Evolutionary conservation across 192 early-diverging fungal species (phyloP), one percentile per base, ranked within the genome.

Genomic region (Dissophora globulifera): DNA sequence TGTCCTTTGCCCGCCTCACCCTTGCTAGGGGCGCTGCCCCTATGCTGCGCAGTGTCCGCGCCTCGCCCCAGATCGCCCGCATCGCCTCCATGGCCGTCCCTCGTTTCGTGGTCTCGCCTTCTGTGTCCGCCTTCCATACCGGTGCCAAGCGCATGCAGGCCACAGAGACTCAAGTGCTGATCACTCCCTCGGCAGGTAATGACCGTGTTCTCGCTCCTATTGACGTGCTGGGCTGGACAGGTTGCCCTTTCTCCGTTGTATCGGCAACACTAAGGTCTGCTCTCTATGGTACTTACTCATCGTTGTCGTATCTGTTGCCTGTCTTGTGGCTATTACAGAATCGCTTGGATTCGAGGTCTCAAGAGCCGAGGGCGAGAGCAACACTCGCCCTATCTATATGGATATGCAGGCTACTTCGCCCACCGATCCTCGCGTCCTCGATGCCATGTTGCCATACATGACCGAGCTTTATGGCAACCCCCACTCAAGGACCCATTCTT

Each of bases 341-440:
- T 82, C 84, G 0, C 71, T 89, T 6, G 87, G 87, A 0, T 89
- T 89, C 54, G 68, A 84, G 29, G 65, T 82, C 31, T 59, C 60
- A 2, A 30, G 60, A 41, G 69, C 85, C 6, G 64, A 80, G 30
- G 57, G 80, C n/a, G 26, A 48, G 10, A 35, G 69, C 45, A 67
- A 67, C 31, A 57, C 63, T 29, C 82, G 89, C 65, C 96, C 96
- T 12, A 93, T 98, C 78, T 98, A 98, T 63, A 88, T 98, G 50
- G 96, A 98, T 69, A 89, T 91, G 74, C 95, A 96, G 81, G 96
- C 96, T 5, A 98, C 96, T 25, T 91, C 92, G 26, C 96, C 95
- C 15, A 89, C 90, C 50, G 96, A 98, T 70, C 94, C 94, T 31
- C 90, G 96, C 22, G 95, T 96, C 9, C 78, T 98, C 13, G 95